Base-by-base conservation (phyloP, 768 basidiomycete species). In the Pleurotus pulmonarius region DNA sequence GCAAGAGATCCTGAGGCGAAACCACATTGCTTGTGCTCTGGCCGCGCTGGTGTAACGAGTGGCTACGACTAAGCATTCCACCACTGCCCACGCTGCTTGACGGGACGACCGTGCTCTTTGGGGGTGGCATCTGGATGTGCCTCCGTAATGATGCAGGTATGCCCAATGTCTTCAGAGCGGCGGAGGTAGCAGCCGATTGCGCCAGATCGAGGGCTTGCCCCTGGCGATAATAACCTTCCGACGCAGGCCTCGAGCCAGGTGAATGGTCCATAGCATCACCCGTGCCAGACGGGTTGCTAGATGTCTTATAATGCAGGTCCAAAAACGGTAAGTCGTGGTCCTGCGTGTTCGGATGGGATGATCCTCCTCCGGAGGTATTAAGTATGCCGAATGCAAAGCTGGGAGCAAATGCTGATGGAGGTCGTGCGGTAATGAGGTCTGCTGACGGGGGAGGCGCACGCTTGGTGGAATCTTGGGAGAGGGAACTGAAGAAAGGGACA, bases 241-340 rank as follows among this genome's bases (percentile, higher is more conserved):
- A 40, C 9, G 56, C 55, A 11, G 47, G 45, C 48, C 51, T 58
- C 61, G 29, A 39, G 12, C 62, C 60, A 43, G 55, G 43, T 48
- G 45, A 58, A 49, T 51, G 59, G 34, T 58, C 59, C 40, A 57
- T 58, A n/a, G 59, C 61, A 43, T 60, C 61, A 29, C 49, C 38
- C 16, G 46, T 51, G 15, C 46, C 49, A 22, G 49, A 49, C 12
- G 49, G 26, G 16, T 56, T 45, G 37, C 59, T 60, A 55, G 57
- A 55, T 18, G 73, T 74, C 58, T 85, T 85, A 65, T 88, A 88
- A 64, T 90, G 88, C 67, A 90, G 65, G 65, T 90, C 88, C 55
- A 90, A 74, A 69, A 88, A 90, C 2, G 87, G 82, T 1, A 89
- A 68, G 58, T 82, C 79, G 49, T 83, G 70, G 46, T 67, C 67